Base-by-base conservation (phyloP, 179 eudicot species). In the Beta macrorhiza region DNA sequence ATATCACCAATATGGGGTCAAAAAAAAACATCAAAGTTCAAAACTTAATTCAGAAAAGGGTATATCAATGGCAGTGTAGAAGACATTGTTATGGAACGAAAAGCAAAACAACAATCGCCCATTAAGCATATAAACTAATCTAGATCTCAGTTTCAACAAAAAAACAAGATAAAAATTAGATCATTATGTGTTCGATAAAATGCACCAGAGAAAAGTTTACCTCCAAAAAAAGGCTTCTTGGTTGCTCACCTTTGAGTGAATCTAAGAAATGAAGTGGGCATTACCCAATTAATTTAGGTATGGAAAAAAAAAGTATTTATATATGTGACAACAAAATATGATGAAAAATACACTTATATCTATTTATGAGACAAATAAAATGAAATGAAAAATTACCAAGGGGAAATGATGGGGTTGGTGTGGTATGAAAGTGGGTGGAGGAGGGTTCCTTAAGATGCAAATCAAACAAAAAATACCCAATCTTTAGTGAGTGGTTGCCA, bases 401-500 rank as follows among this genome's bases (percentile, higher is more conserved):
- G 37, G 69, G 77, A 82, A 82, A 57, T 72, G 78, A 77, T 82
- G 83, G 75, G 86, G 79, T 71, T 80, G 68, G 80, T 76, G 78
- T 29, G 51, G 72, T 22, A 56, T 58, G 69, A 29, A 42, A 17
- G 64, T 84, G 84, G 84, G 84, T 73, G 83, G 83, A 77, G 51
- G 82, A 62, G 72, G 74, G 67, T 55, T 74, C 20, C 55, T 58
- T 63, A 49, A 42, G 75, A 53, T 42, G 32, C 25, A 68, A 78
- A 72, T 25, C 17, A 53, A 63, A n/a, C 49, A 52, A 59, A 83
- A 72, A 62, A 70, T 25, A 42, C 82, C 83, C 83, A 69, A 84
- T 84, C 75, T 17, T 79, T n/a, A 84, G 70, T 74, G 82, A 84
- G 80, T 76, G 86, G 86, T 15, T 77, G 78, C 74, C 61, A 80